Base-by-base conservation (phyloP, 768 basidiomycete species). In the Tephrocybe sp. region DNA sequence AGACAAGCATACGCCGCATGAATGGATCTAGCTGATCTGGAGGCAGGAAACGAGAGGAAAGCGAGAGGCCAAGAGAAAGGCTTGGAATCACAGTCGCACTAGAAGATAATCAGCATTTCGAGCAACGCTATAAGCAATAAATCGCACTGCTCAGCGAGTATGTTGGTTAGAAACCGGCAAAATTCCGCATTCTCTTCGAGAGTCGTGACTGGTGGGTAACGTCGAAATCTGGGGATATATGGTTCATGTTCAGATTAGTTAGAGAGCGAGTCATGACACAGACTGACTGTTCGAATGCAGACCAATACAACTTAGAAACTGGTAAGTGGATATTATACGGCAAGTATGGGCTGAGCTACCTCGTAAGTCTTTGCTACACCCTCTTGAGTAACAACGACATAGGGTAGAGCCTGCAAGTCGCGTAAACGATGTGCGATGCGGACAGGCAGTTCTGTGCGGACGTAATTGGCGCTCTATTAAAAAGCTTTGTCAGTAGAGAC, bases 1-100 rank as follows among this genome's bases (percentile, higher is more conserved):
- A 94, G 43, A 92, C 80, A 9, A 96, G 78, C 93, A 96, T 96
- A 20, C 92, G 83, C 20, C 85, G 81, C 87, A 93, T 91, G 66
- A 93, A 92, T 2, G 88, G 78, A 65, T 94, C 92, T 11, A 95
- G 76, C 34, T 80, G 77, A 52, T 93, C 90, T 0, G 93, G 86
- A 0, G 81, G 74, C 7, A 95, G 78, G 63, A 86, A 82, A 1
- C 84, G 86, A 14, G 92, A 93, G 0, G 90, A 84, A n/a, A 93
- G 75, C 20, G 92, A 91, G 26, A 94, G 73, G 4, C 93, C 91
- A 4, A 94, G 81, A 14, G 86, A 85, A 8, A 91, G 76, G 62
- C 76, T 86, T n/a, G 89, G 90, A 52, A 93, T 93, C 11, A 89
- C 85, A 2, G 83, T 73, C 4, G 84, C 83, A 68, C 89, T 92